Conservation (phyloP, 495 filamentous ascomycete genomes). For the Darksidea phi region DNA sequence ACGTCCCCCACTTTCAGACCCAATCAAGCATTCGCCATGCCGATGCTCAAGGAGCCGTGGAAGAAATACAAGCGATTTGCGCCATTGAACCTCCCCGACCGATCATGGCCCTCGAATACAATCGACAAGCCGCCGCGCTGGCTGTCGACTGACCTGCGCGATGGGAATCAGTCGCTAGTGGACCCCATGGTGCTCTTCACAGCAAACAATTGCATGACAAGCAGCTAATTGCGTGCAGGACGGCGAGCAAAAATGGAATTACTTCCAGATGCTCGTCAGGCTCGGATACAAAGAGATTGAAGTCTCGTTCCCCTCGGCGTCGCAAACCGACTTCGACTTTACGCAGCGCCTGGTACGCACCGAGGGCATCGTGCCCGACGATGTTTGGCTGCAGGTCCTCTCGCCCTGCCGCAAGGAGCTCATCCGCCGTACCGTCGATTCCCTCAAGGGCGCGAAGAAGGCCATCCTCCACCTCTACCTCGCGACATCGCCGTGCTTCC, state of each 20-base stretch:
- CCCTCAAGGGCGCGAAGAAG: slow-evolving; percentile 86
- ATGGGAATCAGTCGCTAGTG: slow-evolving; percentile 47
- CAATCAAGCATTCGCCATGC: slow-evolving; percentile 34
- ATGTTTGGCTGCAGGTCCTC: slow-evolving; percentile 95
- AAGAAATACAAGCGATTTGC: slow-evolving; percentile 82
- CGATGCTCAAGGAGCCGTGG: slow-evolving; percentile 91
- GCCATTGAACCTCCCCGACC: slow-evolving; percentile 76
- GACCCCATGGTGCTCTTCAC: slow-evolving; percentile 53
- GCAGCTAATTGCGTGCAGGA: slow-evolving; percentile 54
- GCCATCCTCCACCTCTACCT: slow-evolving; percentile 97
- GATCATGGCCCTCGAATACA: slow-evolving; percentile 80
- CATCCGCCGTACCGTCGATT: slow-evolving; percentile 86
- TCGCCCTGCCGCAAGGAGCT: slow-evolving; percentile 91
- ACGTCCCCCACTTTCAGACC: not conserved
- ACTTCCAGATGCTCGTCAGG: slow-evolving; percentile 90
- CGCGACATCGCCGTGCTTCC: slow-evolving; percentile 91
- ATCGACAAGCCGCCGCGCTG: slow-evolving; percentile 48
- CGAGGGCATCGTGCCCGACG: slow-evolving; percentile 80
- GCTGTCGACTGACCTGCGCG: slow-evolving; percentile 47
- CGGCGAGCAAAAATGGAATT: slow-evolving; percentile 88
- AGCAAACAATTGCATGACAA: not conserved
- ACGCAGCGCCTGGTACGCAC: slow-evolving; percentile 85
- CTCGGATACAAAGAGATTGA: slow-evolving; percentile 99
- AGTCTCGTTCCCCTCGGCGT: slow-evolving; percentile 91
- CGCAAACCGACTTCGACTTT: slow-evolving; percentile 94